phyloP scores from a whole-genome alignment of 345 rosid genomes.

The Litchi chinensis region DNA sequence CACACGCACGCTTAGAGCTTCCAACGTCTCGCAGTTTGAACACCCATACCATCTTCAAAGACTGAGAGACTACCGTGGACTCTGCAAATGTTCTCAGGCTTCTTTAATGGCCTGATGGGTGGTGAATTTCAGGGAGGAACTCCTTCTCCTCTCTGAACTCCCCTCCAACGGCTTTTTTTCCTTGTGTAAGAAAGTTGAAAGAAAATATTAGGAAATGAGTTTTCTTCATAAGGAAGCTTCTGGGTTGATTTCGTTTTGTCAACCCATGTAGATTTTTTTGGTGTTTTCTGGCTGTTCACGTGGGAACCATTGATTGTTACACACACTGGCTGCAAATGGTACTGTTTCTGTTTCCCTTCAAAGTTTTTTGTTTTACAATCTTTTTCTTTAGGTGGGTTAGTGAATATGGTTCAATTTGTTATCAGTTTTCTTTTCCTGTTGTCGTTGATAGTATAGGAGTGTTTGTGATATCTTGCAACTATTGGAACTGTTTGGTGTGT shows the following conservation, averaged over 20 bases:
- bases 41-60: not conserved
- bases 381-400: not conserved
- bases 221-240: constrained; percentile 8
- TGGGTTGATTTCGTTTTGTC: constrained; percentile 32
- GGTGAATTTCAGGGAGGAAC: constrained; percentile 57
- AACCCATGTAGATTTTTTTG: constrained; percentile 13
- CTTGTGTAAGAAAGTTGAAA: constrained; percentile 13
- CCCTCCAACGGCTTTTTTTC: constrained; percentile 1
- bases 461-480: not conserved
- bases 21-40: constrained; percentile 2
- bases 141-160: constrained; percentile 49
- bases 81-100: constrained; percentile 55
- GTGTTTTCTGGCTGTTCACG: constrained; percentile 16
- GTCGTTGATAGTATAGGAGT: not conserved
- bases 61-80: not conserved
- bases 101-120: constrained; percentile 54
- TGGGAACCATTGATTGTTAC: constrained; percentile 28
- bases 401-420: not conserved
- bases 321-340: constrained; percentile 41
- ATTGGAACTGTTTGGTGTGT: not conserved
- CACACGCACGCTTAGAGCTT: not conserved
- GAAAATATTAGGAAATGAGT: not conserved
- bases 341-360: constrained; percentile 2
- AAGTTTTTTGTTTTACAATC: not conserved
- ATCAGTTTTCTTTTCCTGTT: not conserved